These are phyloP conservation scores for Penicillium brasilianum DNA, from an alignment of 2,329 filamentous ascomycete genomes.

Conservation along the genomic window DNA sequence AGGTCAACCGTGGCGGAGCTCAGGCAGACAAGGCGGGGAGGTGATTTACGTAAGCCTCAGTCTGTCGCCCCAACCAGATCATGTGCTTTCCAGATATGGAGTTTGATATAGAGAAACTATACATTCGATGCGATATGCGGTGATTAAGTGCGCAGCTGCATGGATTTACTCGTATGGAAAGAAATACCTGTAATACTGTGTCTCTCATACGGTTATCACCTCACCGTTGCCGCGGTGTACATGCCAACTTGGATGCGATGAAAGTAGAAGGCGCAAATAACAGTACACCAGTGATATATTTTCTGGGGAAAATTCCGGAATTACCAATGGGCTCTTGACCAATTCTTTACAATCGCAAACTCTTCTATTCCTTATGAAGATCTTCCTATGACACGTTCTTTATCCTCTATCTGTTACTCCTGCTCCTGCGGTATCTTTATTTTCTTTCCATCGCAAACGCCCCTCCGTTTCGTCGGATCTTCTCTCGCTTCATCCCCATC, in stretches of 20 bases:
- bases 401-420: background rate
- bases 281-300: background rate
- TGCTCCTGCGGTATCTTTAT: slow-evolving; percentile 2
- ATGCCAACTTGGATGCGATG: background rate
- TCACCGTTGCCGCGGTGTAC: background rate
- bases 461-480: slow-evolving; percentile 1
- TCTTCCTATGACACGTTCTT: background rate
- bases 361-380: slow-evolving; percentile 8
- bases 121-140: background rate
- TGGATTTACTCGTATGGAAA: background rate
- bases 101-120: background rate
- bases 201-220: background rate
- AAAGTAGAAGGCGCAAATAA: slow-evolving; percentile 1
- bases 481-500: slow-evolving; percentile 12
- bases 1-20: slow-evolving; percentile 33
- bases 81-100: slow-evolving; percentile 14
- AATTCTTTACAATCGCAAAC: background rate
- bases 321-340: background rate
- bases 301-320: background rate
- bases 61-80: slow-evolving; percentile 12
- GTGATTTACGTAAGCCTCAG: slow-evolving; percentile 26
- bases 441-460: background rate
- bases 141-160: background rate
- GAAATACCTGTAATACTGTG: background rate
- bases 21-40: slow-evolving; percentile 37